Conservation (phyloP, 176 grass and related monocot species). For the Stipa capillata region DNA sequence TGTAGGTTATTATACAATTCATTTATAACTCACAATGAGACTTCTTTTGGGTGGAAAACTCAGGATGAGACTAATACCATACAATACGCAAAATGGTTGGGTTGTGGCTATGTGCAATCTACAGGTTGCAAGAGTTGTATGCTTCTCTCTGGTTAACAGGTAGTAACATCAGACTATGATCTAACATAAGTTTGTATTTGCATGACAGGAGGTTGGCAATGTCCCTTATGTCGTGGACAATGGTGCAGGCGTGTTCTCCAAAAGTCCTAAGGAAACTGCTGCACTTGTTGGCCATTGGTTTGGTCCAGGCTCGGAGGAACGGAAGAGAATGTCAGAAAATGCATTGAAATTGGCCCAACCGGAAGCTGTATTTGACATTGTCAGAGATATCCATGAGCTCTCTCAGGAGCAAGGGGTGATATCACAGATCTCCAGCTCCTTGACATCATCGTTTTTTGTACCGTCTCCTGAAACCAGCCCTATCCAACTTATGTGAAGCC, state of each 20-base stretch:
- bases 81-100: not conserved
- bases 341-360: conserved; percentile 87
- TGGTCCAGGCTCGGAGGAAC: conserved; percentile 54
- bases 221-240: conserved; percentile 96
- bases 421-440: conserved; percentile 65
- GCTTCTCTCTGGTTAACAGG: not conserved
- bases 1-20: not conserved
- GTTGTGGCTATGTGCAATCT: not conserved
- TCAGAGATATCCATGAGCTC: conserved; percentile 81
- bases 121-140: not conserved
- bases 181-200: not conserved
- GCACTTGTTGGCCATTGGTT: conserved; percentile 77
- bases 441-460: conserved; percentile 67
- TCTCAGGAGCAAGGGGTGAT: conserved; percentile 57
- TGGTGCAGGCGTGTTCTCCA: conserved; percentile 93
- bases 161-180: not conserved
- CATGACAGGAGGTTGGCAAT: conserved; percentile 88
- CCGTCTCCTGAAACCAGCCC: conserved; percentile 18
- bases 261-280: conserved; percentile 84
- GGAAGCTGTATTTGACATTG: conserved; percentile 90
- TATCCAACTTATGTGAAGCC: conserved; percentile 31
- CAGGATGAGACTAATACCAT: not conserved
- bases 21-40: not conserved
- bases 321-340: conserved; percentile 85
- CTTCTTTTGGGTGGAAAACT: too few species aligned